Evolutionary conservation across 2,329 filamentous ascomycete species (phyloP), one percentile per base, ranked within the genome.

Genomic region (Ophiostoma himal-ulmi): DNA sequence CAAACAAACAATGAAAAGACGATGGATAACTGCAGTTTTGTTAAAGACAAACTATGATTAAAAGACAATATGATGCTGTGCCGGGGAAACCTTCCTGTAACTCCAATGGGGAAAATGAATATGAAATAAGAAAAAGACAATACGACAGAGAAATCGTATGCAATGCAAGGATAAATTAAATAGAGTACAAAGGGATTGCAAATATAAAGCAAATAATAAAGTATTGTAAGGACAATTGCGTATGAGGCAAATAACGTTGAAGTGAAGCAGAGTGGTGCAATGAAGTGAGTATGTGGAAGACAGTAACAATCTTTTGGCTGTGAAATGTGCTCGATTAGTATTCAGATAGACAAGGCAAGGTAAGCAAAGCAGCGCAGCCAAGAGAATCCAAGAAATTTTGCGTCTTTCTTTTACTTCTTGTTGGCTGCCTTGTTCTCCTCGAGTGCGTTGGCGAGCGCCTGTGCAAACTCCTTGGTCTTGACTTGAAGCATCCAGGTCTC

Each of bases 401-500:
- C 22, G 6, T 13, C 57, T 13, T 36, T n/a, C 20, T 26, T 68
- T 75, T 78, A 82, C 75, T 83, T 82, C 78, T 88, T 87, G 75
- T 88, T 87, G 71, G 84, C 82, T 70, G 80, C 78, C 79, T 88
- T 88, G 75, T 86, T 78, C 73, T 82, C 79, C 77, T 88, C 85
- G 76, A 88, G 73, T 2, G 79, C 80, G 20, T 78, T 78, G 0
- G 84, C 84, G 57, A 92, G 78, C 67, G 82, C 80, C 75, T 82
- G 80, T 14, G 89, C 85, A 60, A 88, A 75, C 48, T 86, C 83
- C 73, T 83, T 81, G 2, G 88, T 89, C 81, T 91, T 92, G 67
- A 92, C 86, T 77, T 89, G 88, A 20, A 93, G 79, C 77, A 90
- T 85, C 89, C 89, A 94, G 5, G 87, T 88, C 78, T 91, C 89